Conservation (phyloP, 352 stramenopile species). For the Phytophthora sp. region DNA sequence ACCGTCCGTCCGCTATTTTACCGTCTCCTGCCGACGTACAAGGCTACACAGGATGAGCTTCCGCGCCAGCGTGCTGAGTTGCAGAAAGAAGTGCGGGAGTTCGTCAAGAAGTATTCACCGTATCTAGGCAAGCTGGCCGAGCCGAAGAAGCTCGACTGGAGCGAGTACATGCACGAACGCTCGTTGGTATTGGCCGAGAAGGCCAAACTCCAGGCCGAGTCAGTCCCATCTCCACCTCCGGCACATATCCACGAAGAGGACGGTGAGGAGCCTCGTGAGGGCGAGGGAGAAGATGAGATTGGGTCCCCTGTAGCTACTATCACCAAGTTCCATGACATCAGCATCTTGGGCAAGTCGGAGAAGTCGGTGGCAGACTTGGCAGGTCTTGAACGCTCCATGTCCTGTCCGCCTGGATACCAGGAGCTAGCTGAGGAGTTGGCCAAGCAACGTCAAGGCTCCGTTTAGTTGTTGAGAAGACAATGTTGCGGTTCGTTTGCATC, state of each 20-base stretch:
- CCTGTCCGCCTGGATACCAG: constrained; percentile 72
- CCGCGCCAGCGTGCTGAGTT: constrained; percentile 65
- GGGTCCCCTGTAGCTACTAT: constrained; percentile 59
- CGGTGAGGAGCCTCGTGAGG: constrained; percentile 33
- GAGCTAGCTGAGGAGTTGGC: constrained; percentile 51
- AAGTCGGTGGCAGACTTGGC: constrained; percentile 76
- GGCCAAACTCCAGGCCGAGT: constrained; percentile 37
- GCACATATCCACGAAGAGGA: constrained; percentile 21
- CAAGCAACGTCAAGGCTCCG: constrained; percentile 37
- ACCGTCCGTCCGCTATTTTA: constrained; percentile 85
- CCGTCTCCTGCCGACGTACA: constrained; percentile 78
- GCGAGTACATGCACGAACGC: constrained; percentile 83
- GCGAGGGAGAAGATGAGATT: constrained; percentile 29
- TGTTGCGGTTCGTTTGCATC: constrained; percentile 10
- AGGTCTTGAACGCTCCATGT: constrained; percentile 77
- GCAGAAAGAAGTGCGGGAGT: constrained; percentile 77
- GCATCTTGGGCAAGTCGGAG: constrained; percentile 76
- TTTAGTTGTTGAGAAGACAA: constrained; percentile 20
- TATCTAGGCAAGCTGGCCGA: constrained; percentile 72
- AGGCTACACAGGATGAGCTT: constrained; percentile 81
- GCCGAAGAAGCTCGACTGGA: constrained; percentile 81
- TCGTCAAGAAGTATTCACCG: constrained; percentile 76
- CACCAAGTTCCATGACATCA: constrained; percentile 81
- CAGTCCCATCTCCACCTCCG: constrained; percentile 23
- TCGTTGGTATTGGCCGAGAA: constrained; percentile 43